Conservation (phyloP, 2,329 filamentous ascomycete genomes). For the Rutstroemia sp. region DNA sequence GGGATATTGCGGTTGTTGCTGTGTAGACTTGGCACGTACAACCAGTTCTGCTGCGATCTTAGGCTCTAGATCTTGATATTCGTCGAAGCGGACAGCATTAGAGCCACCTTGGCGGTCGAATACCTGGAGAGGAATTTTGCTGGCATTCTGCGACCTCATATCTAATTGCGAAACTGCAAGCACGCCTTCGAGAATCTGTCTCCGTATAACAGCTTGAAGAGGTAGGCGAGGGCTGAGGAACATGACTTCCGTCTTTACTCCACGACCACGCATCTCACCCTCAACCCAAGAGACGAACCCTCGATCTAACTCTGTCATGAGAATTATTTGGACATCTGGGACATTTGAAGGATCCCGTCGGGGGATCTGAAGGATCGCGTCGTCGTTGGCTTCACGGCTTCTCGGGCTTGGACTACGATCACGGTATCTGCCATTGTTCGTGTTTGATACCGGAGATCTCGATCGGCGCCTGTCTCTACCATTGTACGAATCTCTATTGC, state of each 20-base stretch:
- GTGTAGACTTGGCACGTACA: conserved; percentile 55
- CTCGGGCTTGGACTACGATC: conserved; percentile 65
- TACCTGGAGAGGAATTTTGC: conserved; percentile 73
- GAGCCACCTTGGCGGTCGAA: conserved; percentile 74
- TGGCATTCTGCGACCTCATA: conserved; percentile 57
- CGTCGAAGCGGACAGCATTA: conserved; percentile 70
- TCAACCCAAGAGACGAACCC: conserved; percentile 83
- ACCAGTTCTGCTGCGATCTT: conserved; percentile 74
- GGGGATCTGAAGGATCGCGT: conserved; percentile 63
- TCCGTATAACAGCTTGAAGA: conserved; percentile 70
- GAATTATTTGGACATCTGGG: conserved; percentile 82
- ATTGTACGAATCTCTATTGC: conserved; percentile 21
- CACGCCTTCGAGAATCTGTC: conserved; percentile 84
- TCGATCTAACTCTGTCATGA: conserved; percentile 68
- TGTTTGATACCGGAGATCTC: conserved; percentile 51
- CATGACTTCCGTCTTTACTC: conserved; percentile 71
- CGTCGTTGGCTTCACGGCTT: conserved; percentile 45
- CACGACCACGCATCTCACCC: conserved; percentile 61
- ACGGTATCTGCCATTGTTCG: conserved; percentile 47
- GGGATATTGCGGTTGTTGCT: conserved; percentile 28
- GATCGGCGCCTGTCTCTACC: conserved; percentile 50
- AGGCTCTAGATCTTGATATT: conserved; percentile 79
- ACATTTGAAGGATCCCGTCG: conserved; percentile 66
- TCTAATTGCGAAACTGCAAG: conserved; percentile 75
- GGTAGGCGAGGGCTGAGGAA: conserved; percentile 70